Conservation (phyloP, 164 flowering plant species). For the Umbellularia californica region DNA sequence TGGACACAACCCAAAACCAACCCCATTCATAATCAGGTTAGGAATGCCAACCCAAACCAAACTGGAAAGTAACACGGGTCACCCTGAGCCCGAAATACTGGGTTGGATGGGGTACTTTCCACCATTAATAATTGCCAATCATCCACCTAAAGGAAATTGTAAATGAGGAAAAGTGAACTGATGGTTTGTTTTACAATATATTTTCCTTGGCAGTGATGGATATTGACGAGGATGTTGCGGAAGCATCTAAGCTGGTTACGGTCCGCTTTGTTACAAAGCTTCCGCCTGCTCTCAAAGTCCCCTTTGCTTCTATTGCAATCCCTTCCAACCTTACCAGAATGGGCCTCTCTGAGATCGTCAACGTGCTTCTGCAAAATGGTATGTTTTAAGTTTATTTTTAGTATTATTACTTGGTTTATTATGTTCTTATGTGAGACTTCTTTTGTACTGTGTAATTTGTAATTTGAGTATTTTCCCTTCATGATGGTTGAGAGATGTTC, state of each 20-base stretch:
- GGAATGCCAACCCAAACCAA: no score
- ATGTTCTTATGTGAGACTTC: not conserved
- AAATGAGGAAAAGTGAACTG: not conserved
- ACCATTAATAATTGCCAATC: no score
- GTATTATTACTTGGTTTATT: not conserved
- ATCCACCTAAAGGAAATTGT: no score
- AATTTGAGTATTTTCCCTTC: no score
- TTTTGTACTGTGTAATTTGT: no score
- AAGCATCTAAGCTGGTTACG: conserved; percentile 51
- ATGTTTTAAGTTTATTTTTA: not conserved
- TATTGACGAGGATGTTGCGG: conserved; percentile 24
- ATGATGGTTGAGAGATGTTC: no score
- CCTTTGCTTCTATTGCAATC: conserved; percentile 58
- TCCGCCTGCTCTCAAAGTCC: conserved; percentile 47
- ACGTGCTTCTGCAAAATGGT: conserved; percentile 66
- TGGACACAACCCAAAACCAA: no score
- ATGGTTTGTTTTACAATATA: not conserved
- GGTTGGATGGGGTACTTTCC: no score
- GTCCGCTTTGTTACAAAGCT: conserved; percentile 85
- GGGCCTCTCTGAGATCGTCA: conserved; percentile 74
- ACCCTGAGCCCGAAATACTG: no score
- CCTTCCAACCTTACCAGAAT: conserved; percentile 65
- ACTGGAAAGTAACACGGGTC: no score
- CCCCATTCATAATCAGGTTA: no score
- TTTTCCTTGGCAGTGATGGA: conserved; percentile 8